Conservation (phyloP, 106 monocot genomes). For the Dioscorea alata region DNA sequence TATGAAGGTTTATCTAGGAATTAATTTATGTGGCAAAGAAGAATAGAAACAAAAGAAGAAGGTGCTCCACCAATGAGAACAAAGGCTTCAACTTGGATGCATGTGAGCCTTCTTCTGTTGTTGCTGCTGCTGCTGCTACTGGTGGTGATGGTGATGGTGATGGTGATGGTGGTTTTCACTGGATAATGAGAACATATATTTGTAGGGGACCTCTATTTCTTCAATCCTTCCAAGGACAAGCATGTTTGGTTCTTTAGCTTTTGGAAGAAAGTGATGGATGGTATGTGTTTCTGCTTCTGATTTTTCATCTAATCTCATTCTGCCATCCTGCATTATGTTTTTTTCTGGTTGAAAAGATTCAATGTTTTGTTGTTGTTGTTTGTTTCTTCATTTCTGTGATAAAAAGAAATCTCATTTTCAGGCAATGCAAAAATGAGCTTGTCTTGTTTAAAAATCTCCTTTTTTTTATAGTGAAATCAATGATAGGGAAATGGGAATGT, state of each 20-base stretch:
- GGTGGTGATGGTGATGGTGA: too few relatives aligned
- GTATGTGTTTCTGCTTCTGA: neutral
- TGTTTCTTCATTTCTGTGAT: too few relatives aligned
- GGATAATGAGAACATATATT: slow-evolving; percentile 1
- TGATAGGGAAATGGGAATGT: too few relatives aligned
- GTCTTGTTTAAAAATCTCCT: too few relatives aligned
- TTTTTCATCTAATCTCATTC: too few relatives aligned
- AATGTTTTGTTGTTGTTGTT: too few relatives aligned
- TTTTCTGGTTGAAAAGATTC: too few relatives aligned
- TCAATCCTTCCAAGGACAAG: slow-evolving; percentile 4
- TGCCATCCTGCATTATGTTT: too few relatives aligned
- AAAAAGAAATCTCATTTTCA: too few relatives aligned
- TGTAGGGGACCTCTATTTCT: neutral
- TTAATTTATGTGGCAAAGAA: neutral
- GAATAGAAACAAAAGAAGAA: neutral
- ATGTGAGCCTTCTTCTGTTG: slow-evolving; percentile 1
- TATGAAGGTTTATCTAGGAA: too few relatives aligned
- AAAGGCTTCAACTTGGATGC: neutral
- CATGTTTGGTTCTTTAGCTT: neutral
- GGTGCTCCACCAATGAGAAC: neutral
- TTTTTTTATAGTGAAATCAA: too few relatives aligned
- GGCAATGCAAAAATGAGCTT: too few relatives aligned
- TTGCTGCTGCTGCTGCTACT: neutral
- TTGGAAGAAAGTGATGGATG: slow-evolving; percentile 3
- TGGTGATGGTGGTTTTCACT: slow-evolving; percentile 2